Evolutionary conservation across 2,329 filamentous ascomycete genomes (phyloP), one percentile per base, ranked within the genome.

Genomic region (Sclerotinia nivalis): DNA sequence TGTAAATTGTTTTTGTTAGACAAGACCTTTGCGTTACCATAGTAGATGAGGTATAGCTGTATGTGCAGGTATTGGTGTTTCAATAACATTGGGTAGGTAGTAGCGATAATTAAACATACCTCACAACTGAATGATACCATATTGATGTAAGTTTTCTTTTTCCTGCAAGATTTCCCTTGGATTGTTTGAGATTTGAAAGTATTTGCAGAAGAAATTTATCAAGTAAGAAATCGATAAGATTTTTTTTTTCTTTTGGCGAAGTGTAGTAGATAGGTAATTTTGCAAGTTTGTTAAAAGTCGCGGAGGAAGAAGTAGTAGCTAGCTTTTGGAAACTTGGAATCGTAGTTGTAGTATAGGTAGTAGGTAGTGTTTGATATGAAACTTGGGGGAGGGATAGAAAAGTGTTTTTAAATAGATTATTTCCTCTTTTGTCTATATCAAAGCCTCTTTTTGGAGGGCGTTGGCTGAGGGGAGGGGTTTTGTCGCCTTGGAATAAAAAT

Each of bases 91-190:
- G 37, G 1, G 20, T 22, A 34, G 43, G 59, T 34, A 15, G 43
- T 25, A 62, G 12, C 47, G 50, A 68, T 43, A 45, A 31, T n/a
- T n/a, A 72, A 68, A 75, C 77, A 70, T 76, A 79, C 78, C 76
- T 80, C 78, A 70, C 78, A 80, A 45, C 76, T 78, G 71, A 80
- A 80, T 69, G 78, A 80, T 61, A 80, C 78, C 78, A 79, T 79
- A 70, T 54, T 76, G 55, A 31, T 58, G 28, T 28, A 52, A 45
- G n/a, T 43, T 61, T 61, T 8, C 49, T 52, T 40, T 49, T 37
- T 28, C 22, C 31, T 61, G 22, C 34, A 28, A 10, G 55, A 40
- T 40, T 43, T 37, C 15, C 52, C 45, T 12, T 22, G 20, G 34
- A 52, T 52, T 60, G 40, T 68, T 31, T 52, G 34, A 10, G 37